phyloP scores from a whole-genome alignment of 371 early-diverging fungal genomes.

The Circinella umbellata region DNA sequence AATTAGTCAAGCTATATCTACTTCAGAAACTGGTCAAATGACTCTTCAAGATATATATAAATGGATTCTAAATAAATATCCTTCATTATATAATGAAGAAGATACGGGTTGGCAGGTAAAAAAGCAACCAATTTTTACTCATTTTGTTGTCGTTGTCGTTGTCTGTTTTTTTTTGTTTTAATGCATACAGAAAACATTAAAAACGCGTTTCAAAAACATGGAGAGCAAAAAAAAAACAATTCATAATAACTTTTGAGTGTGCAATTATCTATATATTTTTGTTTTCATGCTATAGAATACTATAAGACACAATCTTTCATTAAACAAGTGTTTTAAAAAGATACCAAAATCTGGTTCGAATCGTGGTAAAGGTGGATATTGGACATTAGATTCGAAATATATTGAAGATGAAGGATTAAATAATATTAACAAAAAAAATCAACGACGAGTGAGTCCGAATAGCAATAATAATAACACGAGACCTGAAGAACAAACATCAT shows the following conservation, averaged over 20 bases:
- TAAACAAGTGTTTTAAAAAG: slow-evolving; percentile 75
- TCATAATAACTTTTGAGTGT: too few species aligned
- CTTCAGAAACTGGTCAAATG: slow-evolving; percentile 59
- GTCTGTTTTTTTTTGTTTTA: too few species aligned
- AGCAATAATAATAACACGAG: slow-evolving; percentile 5
- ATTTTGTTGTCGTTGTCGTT: too few species aligned
- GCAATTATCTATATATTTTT: not conserved
- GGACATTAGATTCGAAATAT: slow-evolving; percentile 50
- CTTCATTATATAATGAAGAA: slow-evolving; percentile 68
- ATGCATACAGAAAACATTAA: too few species aligned
- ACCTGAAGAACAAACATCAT: slow-evolving; percentile 7
- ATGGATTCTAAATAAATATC: slow-evolving; percentile 71
- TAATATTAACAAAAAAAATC: not conserved
- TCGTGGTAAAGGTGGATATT: slow-evolving; percentile 58
- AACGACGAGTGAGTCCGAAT: not conserved
- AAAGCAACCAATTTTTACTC: too few species aligned
- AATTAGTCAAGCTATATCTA: slow-evolving; percentile 73
- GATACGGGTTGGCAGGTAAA: slow-evolving; percentile 73
- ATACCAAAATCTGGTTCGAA: slow-evolving; percentile 56
- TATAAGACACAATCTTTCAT: slow-evolving; percentile 78
- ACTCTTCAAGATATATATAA: slow-evolving; percentile 74
- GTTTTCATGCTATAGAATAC: slow-evolving; percentile 56
- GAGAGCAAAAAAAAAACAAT: too few species aligned
- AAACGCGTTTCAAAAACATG: too few species aligned
- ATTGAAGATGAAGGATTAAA: slow-evolving; percentile 17